Base-by-base conservation (phyloP, 768 basidiomycete genomes). In the Leccinellum albellum region DNA sequence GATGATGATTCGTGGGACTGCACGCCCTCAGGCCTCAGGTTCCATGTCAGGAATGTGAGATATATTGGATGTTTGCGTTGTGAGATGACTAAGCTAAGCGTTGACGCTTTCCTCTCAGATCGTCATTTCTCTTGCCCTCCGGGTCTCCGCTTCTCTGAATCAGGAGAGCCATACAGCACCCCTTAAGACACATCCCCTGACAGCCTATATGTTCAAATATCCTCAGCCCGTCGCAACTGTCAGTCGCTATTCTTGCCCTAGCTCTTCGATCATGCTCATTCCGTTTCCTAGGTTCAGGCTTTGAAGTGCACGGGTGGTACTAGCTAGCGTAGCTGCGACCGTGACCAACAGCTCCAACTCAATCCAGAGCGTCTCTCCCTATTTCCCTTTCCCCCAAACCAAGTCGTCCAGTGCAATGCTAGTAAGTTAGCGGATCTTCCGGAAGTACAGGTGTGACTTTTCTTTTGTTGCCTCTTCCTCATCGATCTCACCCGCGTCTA, bases 151-250 rank as follows among this genome's bases (percentile, higher is more conserved):
- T n/a, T n/a, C n/a, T n/a, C n/a, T n/a, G n/a, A n/a, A n/a, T n/a
- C n/a, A n/a, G 88, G 87, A 54, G 64, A 71, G 0, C 90, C 90
- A 0, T 93, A 88, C 71, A 77, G 75, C 33, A 73, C 86, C 57
- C 57, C 73, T n/a, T 78, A 70, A 26, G 64, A 70, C 23, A 66
- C 70, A 6, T 55, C 73, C 20, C 73, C 76, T 23, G 62, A 82
- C 28, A 76, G 69, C 35, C 86, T 91, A 67, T 70, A 80, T n/a
- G 65, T 77, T 90, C 52, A 79, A 77, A 28, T 91, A 80, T 66
- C 89, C 89, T 0, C 85, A 88, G 64, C 85, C 91, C 53, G 87
- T 91, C 24, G 84, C 86, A 5, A 85, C 90, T 64, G 89, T 89
- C 64, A 73, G 87, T 83, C 6, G n/a, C 50, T 21, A 2, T 29